These are phyloP conservation scores for Malassezia pachydermatis DNA, from an alignment of 1,284 basidiomycete species.

Conservation along the genomic window DNA sequence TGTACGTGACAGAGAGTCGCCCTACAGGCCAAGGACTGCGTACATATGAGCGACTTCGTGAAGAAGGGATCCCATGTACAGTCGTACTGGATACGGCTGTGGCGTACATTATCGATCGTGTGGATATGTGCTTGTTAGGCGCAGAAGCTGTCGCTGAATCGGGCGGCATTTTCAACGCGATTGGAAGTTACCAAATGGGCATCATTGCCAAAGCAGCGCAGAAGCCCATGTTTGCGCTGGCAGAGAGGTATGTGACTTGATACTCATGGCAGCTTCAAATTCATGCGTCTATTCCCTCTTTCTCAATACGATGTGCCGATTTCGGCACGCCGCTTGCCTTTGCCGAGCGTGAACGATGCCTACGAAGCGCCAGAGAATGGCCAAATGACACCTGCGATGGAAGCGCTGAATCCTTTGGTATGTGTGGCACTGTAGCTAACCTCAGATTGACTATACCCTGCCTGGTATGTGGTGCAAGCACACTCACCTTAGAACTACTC, in stretches of 20 bases:
- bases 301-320: conserved; percentile 86
- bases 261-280: conserved; percentile 64
- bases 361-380: background rate
- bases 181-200: conserved; percentile 90
- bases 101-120: conserved; percentile 89
- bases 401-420: conserved; percentile 34
- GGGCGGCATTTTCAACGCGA: conserved; percentile 55
- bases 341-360: conserved; percentile 19
- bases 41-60: conserved; percentile 46
- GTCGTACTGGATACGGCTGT: conserved; percentile 92
- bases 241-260: conserved; percentile 54
- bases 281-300: conserved; percentile 88
- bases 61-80: conserved; percentile 81
- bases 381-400: conserved; percentile 34
- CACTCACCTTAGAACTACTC: conserved; percentile 60
- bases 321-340: conserved; percentile 19
- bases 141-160: conserved; percentile 95
- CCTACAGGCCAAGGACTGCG: conserved; percentile 58
- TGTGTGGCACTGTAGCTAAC: no score
- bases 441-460: conserved; percentile 44
- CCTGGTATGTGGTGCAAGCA: conserved; percentile 42
- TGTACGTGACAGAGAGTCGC: conserved; percentile 91
- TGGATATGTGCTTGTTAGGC: conserved; percentile 87
- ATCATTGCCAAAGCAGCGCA: conserved; percentile 86
- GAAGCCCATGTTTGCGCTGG: conserved; percentile 92